Conservation (phyloP, 768 basidiomycete genomes). For the Tephrocybe sp. region DNA sequence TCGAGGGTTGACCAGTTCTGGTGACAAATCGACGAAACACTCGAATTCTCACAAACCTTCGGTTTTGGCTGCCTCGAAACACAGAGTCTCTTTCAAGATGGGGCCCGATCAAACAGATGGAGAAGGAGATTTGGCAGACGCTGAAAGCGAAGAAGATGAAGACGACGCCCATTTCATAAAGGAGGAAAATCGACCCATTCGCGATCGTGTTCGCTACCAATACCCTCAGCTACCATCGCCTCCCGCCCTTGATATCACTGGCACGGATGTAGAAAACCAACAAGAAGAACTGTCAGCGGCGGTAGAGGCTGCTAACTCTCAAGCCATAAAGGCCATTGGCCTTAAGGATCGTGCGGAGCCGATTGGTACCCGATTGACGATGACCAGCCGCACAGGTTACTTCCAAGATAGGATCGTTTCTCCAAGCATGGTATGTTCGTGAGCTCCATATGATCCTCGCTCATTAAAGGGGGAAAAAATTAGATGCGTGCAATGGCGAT, state of each 20-base stretch:
- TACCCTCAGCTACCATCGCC: constrained; percentile 31
- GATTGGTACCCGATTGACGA: constrained; percentile 86
- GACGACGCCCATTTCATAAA: constrained; percentile 36
- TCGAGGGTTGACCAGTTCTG: constrained; percentile 41
- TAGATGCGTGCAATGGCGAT: constrained; percentile 99
- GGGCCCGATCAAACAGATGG: constrained; percentile 34
- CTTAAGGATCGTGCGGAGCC: constrained; percentile 40
- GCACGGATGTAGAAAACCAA: constrained; percentile 42
- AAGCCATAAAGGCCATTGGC: constrained; percentile 36
- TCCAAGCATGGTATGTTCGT: constrained; percentile 83
- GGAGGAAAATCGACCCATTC: constrained; percentile 75
- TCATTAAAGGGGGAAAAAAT: constrained; percentile 10
- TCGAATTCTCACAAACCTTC: constrained; percentile 20
- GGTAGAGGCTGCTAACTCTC: constrained; percentile 46
- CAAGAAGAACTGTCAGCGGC: constrained; percentile 53
- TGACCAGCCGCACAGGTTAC: constrained; percentile 92
- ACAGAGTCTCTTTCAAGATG: constrained; percentile 2
- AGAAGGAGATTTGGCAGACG: constrained; percentile 50
- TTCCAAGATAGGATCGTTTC: constrained; percentile 93
- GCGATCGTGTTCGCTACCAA: constrained; percentile 67
- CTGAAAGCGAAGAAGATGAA: constrained; percentile 51
- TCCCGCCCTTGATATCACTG: constrained; percentile 27
- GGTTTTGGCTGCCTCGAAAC: constrained; percentile 22
- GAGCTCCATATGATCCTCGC: neutral
- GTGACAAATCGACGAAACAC: constrained; percentile 28